Evolutionary conservation across 2,329 filamentous ascomycete species (phyloP).

Genomic region (Fusarium protoensiforme): DNA sequence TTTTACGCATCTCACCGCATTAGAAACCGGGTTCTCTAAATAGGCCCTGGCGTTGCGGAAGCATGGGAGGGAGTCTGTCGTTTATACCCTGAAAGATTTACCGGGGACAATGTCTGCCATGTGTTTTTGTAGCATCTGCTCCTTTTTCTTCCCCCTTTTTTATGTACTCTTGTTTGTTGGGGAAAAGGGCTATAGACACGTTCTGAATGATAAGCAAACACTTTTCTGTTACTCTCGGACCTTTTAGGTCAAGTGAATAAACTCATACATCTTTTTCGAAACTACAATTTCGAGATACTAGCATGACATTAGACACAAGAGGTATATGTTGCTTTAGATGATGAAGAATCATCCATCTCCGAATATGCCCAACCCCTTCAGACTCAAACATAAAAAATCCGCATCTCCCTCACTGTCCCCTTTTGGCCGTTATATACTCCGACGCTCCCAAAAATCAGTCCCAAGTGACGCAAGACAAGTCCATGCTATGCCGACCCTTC

Average conservation of each 20-base stretch:
- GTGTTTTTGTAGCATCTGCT: background rate
- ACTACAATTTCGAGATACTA: background rate
- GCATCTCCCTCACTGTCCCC: background rate
- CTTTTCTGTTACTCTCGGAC: conserved; percentile 2
- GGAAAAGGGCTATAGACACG: conserved; percentile 22
- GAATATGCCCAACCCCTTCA: background rate
- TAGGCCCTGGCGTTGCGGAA: conserved; percentile 26
- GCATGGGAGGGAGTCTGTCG: conserved; percentile 28
- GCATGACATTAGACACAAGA: background rate
- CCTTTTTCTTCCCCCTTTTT: background rate
- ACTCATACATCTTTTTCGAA: background rate
- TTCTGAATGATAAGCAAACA: conserved; percentile 39
- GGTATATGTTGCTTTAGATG: conserved; percentile 4
- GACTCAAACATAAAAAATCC: background rate
- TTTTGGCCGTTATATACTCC: conserved; percentile 27
- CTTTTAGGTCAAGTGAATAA: background rate
- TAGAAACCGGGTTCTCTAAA: conserved; percentile 8
- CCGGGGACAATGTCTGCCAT: background rate
- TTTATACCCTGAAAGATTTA: conserved; percentile 40
- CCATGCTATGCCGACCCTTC: conserved; percentile 24
- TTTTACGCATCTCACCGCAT: conserved; percentile 1
- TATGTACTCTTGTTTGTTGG: conserved; percentile 16
- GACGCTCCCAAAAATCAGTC: conserved; percentile 23
- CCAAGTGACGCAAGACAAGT: background rate
- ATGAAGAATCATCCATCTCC: background rate